Conservation (phyloP, 176 grass and related monocot genomes). For the Guadua angustifolia region DNA sequence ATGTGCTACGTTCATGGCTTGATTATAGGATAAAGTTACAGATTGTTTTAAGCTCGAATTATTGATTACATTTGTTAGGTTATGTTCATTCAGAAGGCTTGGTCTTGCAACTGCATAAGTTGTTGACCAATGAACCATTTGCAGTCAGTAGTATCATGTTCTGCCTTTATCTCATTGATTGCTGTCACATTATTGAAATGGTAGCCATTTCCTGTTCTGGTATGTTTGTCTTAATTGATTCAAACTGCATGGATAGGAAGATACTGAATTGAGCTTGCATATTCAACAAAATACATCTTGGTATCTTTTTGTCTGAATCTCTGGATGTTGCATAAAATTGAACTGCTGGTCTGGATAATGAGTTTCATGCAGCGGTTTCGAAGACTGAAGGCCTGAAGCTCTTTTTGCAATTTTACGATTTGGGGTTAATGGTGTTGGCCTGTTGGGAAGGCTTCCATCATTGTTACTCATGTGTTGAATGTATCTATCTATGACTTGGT, state of each 20-base stretch:
- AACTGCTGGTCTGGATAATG: not conserved
- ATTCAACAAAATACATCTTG: not conserved
- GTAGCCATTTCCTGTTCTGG: not conserved
- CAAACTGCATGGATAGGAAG: not conserved
- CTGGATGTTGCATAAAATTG: not conserved
- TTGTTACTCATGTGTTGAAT: not conserved
- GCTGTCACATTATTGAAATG: not conserved
- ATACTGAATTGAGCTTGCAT: not conserved
- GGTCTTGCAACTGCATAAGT: not conserved
- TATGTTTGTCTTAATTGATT: not conserved
- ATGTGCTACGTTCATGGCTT: not conserved
- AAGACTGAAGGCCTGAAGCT: too few relatives aligned
- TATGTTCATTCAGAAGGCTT: not conserved
- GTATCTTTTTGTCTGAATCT: not conserved
- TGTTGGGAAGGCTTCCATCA: not conserved
- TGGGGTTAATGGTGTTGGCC: not conserved
- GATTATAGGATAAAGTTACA: not conserved
- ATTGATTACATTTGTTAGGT: not conserved
- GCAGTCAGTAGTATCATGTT: not conserved
- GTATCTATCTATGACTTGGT: not conserved
- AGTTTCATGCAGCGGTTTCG: too few relatives aligned
- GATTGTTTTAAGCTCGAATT: not conserved
- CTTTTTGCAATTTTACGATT: not conserved
- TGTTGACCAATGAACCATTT: conserved; percentile 1
- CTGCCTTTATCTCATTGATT: not conserved